Evolutionary conservation across 169 alveolate species (phyloP).

Genomic region (Perkinsus olseni): DNA sequence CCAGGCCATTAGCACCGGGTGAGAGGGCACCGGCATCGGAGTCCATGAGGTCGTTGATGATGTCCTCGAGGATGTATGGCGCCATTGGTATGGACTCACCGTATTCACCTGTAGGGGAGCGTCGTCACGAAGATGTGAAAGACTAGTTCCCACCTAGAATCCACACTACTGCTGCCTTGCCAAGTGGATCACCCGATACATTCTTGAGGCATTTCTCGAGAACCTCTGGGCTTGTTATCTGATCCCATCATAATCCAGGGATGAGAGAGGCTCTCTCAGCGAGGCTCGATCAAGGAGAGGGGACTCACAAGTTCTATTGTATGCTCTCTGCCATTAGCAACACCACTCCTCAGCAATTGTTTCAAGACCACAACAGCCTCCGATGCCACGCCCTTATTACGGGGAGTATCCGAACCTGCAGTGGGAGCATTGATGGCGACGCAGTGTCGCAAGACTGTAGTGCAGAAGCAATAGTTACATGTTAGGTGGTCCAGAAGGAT

Average conservation of each 20-base stretch:
- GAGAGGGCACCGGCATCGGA: constrained; percentile 10
- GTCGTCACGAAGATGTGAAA: background rate
- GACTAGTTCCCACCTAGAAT: constrained; percentile 14
- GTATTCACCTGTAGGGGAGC: constrained; percentile 57
- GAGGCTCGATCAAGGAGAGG: background rate
- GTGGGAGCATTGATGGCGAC: background rate
- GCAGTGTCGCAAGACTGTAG: background rate
- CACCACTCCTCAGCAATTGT: background rate
- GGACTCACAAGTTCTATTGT: background rate
- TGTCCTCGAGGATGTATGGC: constrained; percentile 60
- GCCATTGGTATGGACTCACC: constrained; percentile 57
- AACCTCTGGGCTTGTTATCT: constrained; percentile 26
- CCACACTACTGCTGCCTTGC: constrained; percentile 56
- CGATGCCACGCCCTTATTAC: background rate
- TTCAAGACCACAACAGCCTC: background rate
- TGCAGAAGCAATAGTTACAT: background rate
- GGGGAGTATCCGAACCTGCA: background rate
- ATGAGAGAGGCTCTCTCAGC: constrained; percentile 4
- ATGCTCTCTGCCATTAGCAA: background rate
- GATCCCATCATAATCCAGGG: background rate
- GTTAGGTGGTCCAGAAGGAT: background rate
- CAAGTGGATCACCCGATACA: constrained; percentile 41
- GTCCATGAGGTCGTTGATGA: background rate
- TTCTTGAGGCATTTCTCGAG: constrained; percentile 23
- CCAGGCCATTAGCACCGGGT: constrained; percentile 19